Evolutionary conservation across 2,329 filamentous ascomycete genomes (phyloP), one percentile per base, ranked within the genome.

Genomic region (Alternaria sp.): DNA sequence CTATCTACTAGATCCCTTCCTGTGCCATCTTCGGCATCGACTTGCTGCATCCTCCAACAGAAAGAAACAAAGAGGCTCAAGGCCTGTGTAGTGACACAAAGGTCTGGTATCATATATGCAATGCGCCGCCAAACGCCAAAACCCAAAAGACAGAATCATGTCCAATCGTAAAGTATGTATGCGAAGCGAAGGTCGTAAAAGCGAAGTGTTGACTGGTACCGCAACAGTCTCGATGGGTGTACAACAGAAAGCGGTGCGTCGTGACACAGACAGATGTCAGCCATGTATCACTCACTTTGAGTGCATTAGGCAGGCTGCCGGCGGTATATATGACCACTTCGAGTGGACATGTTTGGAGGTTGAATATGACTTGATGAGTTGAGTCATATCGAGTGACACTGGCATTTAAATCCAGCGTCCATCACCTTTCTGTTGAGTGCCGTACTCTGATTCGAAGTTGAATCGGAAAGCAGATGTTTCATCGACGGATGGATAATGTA

Each of bases 41-140:
- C 18, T 43, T n/a, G 32, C 22, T 44, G n/a, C 20, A 45, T 59
- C n/a, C 55, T 58, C 41, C 48, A 54, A 52, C 44, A 45, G 52
- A 61, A n/a, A 60, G 36, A 61, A 67, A 59, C 54, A 71, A 65
- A 64, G 27, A 66, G 66, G 70, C 68, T 54, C 55, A 43, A 61
- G 63, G 73, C 72, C 71, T 66, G 50, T 73, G 65, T 73, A 67
- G 67, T 68, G 74, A 77, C 75, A 66, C 68, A 62, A 61, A 65
- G 66, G 76, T 77, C 75, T 78, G 76, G 76, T 78, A 78, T 78
- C 76, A 77, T 73, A 69, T 65, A 69, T 62, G 56, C 62, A 63
- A 68, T 58, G 56, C 65, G 65, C 57, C 66, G 57, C 69, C 66
- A 62, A 75, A 74, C 70, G 65, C 70, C 74, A 59, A 67, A 67